These are phyloP conservation scores for Piper betle DNA, from an alignment of 164 flowering plant species.

Conservation along the genomic window DNA sequence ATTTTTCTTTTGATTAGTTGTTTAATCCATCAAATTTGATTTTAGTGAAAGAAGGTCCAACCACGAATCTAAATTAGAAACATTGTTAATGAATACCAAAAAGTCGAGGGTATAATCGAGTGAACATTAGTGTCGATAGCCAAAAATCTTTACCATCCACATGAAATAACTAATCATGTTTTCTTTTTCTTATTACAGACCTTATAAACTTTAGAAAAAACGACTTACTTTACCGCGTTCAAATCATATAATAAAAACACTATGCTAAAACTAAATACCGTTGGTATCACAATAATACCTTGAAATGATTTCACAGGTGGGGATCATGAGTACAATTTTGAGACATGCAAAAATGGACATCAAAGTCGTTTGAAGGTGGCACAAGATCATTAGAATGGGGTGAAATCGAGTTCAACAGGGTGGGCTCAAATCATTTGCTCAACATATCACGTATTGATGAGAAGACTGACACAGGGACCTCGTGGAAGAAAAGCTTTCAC, in stretches of 20 bases:
- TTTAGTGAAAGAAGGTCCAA: slow-evolving; percentile 59
- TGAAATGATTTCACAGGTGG: slow-evolving; percentile 49
- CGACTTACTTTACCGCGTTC: too few relatives aligned
- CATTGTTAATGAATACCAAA: slow-evolving; percentile 50
- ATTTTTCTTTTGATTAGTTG: neutral
- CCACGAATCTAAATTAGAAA: slow-evolving; percentile 52
- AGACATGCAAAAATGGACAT: slow-evolving; percentile 88
- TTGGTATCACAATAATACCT: slow-evolving; percentile 56
- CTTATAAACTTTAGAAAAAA: too few relatives aligned
- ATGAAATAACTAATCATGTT: too few relatives aligned
- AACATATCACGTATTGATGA: slow-evolving; percentile 48
- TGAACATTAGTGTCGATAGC: too few relatives aligned
- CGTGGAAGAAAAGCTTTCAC: slow-evolving; percentile 52
- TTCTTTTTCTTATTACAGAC: too few relatives aligned
- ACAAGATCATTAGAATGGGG: slow-evolving; percentile 70
- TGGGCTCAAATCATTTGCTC: slow-evolving; percentile 26
- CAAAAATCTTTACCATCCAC: too few relatives aligned
- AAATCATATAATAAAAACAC: too few relatives aligned
- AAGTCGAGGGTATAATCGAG: slow-evolving; percentile 41
- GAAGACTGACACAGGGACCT: slow-evolving; percentile 31
- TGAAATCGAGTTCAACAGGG: slow-evolving; percentile 53
- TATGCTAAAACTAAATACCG: slow-evolving; percentile 56
- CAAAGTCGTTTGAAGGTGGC: slow-evolving; percentile 98
- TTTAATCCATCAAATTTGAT: too few relatives aligned
- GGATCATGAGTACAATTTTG: slow-evolving; percentile 45